phyloP scores from a whole-genome alignment of 2,329 filamentous ascomycete genomes.

The Trichophyton schoenleinii region DNA sequence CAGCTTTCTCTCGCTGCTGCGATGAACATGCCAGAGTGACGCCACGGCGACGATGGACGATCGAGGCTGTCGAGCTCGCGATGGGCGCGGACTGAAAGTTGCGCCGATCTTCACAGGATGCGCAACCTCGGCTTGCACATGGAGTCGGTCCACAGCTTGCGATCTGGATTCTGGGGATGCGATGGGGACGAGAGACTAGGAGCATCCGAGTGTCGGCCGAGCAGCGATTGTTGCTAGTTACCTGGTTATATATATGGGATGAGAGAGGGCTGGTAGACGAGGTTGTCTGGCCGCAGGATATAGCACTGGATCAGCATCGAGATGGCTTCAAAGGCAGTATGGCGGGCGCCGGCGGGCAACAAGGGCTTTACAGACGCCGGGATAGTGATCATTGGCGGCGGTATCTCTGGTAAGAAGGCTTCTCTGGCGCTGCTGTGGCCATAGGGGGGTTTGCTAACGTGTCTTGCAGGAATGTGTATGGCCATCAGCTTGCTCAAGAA shows the following conservation, averaged over 20 bases:
- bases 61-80: not conserved
- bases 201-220: not conserved
- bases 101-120: not conserved
- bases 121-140: not conserved
- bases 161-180: not conserved
- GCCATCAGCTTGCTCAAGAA: slow-evolving; percentile 47
- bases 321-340: not conserved
- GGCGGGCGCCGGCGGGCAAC: slow-evolving; percentile 24
- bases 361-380: slow-evolving; percentile 40
- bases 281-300: not conserved
- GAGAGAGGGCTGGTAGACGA: not conserved
- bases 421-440: not conserved
- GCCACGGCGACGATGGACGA: too few relatives aligned
- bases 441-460: not conserved
- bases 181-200: not conserved
- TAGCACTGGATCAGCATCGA: not conserved
- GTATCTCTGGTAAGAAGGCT: slow-evolving; percentile 35
- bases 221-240: not conserved
- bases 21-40: not conserved
- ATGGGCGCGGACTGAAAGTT: not conserved
- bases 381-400: slow-evolving; percentile 47
- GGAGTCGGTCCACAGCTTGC: not conserved
- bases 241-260: not conserved
- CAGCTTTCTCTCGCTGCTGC: not conserved
- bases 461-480: slow-evolving; percentile 38